A percentile compares a stretch with the other conserved stretches of the same genome.
Conservation (phyloP, 2,329 filamentous ascomycete genomes). For the Penicillium sp. region DNA sequence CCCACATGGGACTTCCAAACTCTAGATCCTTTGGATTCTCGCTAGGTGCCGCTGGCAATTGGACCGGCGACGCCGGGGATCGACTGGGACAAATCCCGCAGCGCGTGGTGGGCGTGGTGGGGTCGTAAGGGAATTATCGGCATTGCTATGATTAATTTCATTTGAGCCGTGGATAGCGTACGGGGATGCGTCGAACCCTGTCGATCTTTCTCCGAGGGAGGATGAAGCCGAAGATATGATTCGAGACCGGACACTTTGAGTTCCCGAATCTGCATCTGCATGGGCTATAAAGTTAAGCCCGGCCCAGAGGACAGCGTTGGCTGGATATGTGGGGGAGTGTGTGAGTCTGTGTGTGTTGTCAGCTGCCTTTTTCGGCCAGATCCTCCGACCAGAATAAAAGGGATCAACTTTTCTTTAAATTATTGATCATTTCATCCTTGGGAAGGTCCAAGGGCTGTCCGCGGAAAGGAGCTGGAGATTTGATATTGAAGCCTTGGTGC, state of each 20-base stretch:
- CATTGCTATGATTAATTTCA: constrained; percentile 14
- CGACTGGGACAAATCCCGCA: constrained; percentile 17
- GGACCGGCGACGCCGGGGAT: constrained; percentile 20
- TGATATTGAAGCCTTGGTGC: neutral
- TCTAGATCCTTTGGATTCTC: neutral
- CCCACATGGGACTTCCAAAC: constrained; percentile 2
- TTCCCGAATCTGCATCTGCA: constrained; percentile 10
- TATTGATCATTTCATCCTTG: constrained; percentile 1
- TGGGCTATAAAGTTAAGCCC: constrained; percentile 14
- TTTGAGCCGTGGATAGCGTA: constrained; percentile 18
- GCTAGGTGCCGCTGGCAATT: constrained; percentile 1
- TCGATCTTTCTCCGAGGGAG: constrained; percentile 19
- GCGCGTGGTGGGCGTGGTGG: neutral
- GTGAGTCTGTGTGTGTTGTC: neutral
- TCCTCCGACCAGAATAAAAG: neutral
- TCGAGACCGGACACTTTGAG: constrained; percentile 3
- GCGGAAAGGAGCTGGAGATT: constrained; percentile 4
- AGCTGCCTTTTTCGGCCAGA: constrained; percentile 8
- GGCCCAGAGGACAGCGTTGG: neutral
- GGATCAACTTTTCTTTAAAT: neutral
- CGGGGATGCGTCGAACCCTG: constrained; percentile 26
- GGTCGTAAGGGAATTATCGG: constrained; percentile 2
- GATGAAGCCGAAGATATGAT: constrained; percentile 24
- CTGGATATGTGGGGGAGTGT: constrained; percentile 3
- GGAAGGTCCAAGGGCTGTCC: neutral